These are phyloP conservation scores for Cyclotella kingstonii DNA, from an alignment of 108 stramenopile genomes.

Conservation along the genomic window DNA sequence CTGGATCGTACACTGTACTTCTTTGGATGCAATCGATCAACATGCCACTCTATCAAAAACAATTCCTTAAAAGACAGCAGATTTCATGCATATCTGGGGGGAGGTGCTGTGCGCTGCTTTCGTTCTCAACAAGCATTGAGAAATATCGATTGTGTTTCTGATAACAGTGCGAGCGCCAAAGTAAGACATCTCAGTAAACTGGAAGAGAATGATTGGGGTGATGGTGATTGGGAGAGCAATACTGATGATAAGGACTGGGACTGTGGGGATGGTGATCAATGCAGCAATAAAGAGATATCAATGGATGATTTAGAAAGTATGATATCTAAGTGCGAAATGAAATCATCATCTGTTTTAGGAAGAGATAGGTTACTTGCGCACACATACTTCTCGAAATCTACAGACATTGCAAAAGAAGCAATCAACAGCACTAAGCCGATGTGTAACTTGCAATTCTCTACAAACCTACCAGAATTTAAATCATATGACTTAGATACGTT, in stretches of 20 bases:
- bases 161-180: conserved; percentile 15
- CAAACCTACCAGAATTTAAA: conserved; percentile 31
- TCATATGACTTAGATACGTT: conserved; percentile 46
- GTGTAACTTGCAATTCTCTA: neutral
- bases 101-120: conserved; percentile 48
- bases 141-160: neutral
- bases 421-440: neutral
- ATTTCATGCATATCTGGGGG: conserved; percentile 41
- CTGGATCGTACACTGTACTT: conserved; percentile 43
- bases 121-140: conserved; percentile 26
- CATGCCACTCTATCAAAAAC: conserved; percentile 30
- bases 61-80: neutral
- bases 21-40: conserved; percentile 55
- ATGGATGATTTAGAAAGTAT: conserved; percentile 67
- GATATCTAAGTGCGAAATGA: conserved; percentile 47
- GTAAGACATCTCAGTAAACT: conserved; percentile 22
- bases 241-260: conserved; percentile 31
- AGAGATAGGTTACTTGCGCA: neutral
- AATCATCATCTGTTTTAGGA: conserved; percentile 3
- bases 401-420: conserved; percentile 2
- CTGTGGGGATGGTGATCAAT: neutral
- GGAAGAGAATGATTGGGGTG: conserved; percentile 56
- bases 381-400: conserved; percentile 7
- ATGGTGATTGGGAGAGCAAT: conserved; percentile 33
- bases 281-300: conserved; percentile 1